Conservation (phyloP, 2,329 filamentous ascomycete genomes). For the Aspergillus latus region DNA sequence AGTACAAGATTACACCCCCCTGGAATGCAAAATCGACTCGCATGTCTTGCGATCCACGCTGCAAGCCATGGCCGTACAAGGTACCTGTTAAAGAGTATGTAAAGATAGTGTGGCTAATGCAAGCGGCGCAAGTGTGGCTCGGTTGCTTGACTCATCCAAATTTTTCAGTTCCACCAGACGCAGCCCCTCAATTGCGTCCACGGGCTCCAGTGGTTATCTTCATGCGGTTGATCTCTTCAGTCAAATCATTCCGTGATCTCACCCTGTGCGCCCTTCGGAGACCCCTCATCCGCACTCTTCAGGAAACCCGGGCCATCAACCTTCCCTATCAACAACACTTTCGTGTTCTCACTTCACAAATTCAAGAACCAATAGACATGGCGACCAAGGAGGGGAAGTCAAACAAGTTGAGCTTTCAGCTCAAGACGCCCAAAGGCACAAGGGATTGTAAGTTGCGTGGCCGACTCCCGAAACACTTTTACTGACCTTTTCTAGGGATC, state of each 20-base stretch:
- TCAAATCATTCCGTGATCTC: slow-evolving; percentile 10
- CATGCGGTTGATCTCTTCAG: slow-evolving; percentile 14
- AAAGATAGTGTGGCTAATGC: not conserved
- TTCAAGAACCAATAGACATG: slow-evolving; percentile 15
- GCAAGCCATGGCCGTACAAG: not conserved
- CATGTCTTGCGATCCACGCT: too few species aligned
- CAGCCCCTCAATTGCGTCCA: slow-evolving; percentile 8
- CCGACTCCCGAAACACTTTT: not conserved
- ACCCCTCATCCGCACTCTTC: slow-evolving; percentile 4
- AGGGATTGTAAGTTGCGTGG: slow-evolving; percentile 62
- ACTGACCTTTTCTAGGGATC: slow-evolving; percentile 9
- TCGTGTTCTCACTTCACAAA: slow-evolving; percentile 12
- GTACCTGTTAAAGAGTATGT: not conserved
- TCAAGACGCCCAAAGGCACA: slow-evolving; percentile 90
- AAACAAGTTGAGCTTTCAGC: slow-evolving; percentile 56
- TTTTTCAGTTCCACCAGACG: not conserved
- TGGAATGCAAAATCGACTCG: too few species aligned
- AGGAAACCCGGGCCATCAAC: slow-evolving; percentile 11
- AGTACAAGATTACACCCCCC: too few species aligned
- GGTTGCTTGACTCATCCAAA: not conserved
- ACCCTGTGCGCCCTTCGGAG: slow-evolving; percentile 6
- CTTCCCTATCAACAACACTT: slow-evolving; percentile 1
- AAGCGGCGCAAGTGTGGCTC: not conserved
- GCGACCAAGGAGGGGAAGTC: slow-evolving; percentile 34
- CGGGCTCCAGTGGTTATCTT: slow-evolving; percentile 9